Evolutionary conservation across 2,329 filamentous ascomycete genomes (phyloP).

Genomic region (Aspergillus fumigatus): DNA sequence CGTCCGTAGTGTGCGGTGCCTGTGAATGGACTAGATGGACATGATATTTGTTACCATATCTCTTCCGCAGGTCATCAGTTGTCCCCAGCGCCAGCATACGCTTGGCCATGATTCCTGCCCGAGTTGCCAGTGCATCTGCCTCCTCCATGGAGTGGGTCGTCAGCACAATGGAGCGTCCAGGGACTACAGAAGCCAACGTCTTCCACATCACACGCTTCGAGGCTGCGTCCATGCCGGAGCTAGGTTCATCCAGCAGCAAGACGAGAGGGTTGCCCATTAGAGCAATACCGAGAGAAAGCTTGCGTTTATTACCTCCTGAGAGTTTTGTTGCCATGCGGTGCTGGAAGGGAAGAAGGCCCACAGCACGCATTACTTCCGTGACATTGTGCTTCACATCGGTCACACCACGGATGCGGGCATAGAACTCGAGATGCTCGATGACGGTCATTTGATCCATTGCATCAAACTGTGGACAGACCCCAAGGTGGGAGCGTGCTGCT

Average conservation of each 20-base stretch:
- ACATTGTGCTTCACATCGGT: conserved; percentile 73
- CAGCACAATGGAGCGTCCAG: conserved; percentile 75
- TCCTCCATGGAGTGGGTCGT: conserved; percentile 97
- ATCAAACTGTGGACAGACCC: conserved; percentile 87
- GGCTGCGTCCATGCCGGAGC: conserved; percentile 82
- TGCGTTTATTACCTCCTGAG: conserved; percentile 90
- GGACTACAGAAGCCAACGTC: conserved; percentile 68
- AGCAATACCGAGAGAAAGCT: conserved; percentile 81
- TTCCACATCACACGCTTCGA: conserved; percentile 93
- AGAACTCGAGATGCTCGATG: conserved; percentile 79
- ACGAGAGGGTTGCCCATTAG: conserved; percentile 89
- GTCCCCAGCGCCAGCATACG: conserved; percentile 82
- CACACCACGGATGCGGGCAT: conserved; percentile 78
- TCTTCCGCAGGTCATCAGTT: conserved; percentile 64
- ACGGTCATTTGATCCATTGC: conserved; percentile 91
- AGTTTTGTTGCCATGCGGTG: conserved; percentile 72
- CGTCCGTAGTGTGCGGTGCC: conserved; percentile 66
- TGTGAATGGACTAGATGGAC: conserved; percentile 73
- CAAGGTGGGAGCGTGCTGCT: conserved; percentile 68
- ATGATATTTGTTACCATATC: conserved; percentile 74
- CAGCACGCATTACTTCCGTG: conserved; percentile 69
- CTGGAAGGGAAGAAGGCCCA: conserved; percentile 68
- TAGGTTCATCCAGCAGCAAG: conserved; percentile 83
- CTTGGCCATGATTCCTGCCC: conserved; percentile 80
- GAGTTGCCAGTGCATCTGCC: conserved; percentile 77